Base-by-base conservation (phyloP, 2,329 filamentous ascomycete genomes). In the Trichophyton mentagrophytes region DNA sequence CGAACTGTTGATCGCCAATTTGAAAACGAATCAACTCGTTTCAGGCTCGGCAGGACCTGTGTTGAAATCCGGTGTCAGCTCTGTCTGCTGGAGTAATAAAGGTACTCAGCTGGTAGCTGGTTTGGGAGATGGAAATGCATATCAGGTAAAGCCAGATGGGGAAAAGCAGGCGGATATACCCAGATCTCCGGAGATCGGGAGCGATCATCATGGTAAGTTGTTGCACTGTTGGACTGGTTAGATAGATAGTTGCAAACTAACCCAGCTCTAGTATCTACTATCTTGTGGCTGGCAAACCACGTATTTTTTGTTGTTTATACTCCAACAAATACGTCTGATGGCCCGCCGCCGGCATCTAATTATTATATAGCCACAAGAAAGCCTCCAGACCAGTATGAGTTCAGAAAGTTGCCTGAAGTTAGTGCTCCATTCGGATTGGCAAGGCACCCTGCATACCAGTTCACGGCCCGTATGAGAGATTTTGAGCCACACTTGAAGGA, bases 81-180 rank as follows among this genome's bases (percentile, higher is more conserved):
- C 88, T 68, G 82, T 89, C 4, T 86, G 88, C 61, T 99, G 95
- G 93, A 99, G 93, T 72, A 87, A 84, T 63, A 89, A 86, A 70
- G 93, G 93, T 55, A 99, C 96, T 72, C 92, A 97, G 71, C 78
- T 99, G 49, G 86, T 95, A 51, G 91, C 89, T 66, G 93, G 95
- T 15, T 78, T 93, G 66, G 85, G 80, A 5, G 84, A 96, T 73
- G 93, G 93, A 61, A 85, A 85, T 11, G 85, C 87, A 59, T 82
- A 82, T 61, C 91, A 96, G 72, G 86, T 97, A 82, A 90, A 88
- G 6, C 89, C 88, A 0, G 83, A 89, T 67, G 92, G 92, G 55
- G 81, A 81, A 46, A 79, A 82, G 30, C 93, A 92, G 74, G 90
- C 81, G 40, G 80, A 85, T 59, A 88, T 99, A 55, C 90, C 91